Evolutionary conservation across 257 asterid genomes (phyloP).

Genomic region (Jacaranda copaia): DNA sequence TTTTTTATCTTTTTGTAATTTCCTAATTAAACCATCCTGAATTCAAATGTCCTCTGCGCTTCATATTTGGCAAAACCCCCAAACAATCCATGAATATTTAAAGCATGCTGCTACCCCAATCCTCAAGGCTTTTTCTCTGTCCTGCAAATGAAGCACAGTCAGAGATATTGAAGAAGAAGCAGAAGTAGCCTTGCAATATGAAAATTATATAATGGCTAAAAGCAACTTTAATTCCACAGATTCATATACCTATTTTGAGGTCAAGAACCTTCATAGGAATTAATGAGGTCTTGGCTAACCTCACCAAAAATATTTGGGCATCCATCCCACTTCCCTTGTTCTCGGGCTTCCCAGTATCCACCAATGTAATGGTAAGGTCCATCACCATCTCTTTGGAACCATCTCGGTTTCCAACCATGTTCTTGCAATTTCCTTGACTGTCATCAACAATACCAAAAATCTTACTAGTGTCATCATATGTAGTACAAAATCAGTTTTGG

Average conservation of each 20-base stretch:
- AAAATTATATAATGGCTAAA: neutral
- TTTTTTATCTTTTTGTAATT: neutral
- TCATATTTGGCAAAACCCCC: neutral
- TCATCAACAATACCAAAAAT: neutral
- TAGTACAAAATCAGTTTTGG: neutral
- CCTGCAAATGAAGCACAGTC: conserved; percentile 21
- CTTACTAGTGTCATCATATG: neutral
- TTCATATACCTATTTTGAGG: conserved; percentile 43
- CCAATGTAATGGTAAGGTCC: conserved; percentile 73
- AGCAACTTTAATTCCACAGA: neutral
- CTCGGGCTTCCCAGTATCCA: conserved; percentile 95
- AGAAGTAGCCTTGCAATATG: neutral
- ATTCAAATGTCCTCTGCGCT: conserved; percentile 1
- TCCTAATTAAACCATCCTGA: neutral
- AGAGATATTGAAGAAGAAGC: neutral
- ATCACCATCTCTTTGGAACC: conserved; percentile 73
- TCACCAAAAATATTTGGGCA: conserved; percentile 85
- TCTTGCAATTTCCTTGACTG: conserved; percentile 97
- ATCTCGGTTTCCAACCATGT: conserved; percentile 90
- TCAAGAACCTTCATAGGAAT: conserved; percentile 58
- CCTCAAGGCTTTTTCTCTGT: conserved; percentile 14
- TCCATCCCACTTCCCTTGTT: conserved; percentile 69
- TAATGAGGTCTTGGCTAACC: conserved; percentile 57
- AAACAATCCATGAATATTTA: conserved; percentile 22
- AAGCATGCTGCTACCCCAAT: conserved; percentile 5